Base-by-base conservation (phyloP, 148 eudicot species). In the Heliosperma pusillum region DNA sequence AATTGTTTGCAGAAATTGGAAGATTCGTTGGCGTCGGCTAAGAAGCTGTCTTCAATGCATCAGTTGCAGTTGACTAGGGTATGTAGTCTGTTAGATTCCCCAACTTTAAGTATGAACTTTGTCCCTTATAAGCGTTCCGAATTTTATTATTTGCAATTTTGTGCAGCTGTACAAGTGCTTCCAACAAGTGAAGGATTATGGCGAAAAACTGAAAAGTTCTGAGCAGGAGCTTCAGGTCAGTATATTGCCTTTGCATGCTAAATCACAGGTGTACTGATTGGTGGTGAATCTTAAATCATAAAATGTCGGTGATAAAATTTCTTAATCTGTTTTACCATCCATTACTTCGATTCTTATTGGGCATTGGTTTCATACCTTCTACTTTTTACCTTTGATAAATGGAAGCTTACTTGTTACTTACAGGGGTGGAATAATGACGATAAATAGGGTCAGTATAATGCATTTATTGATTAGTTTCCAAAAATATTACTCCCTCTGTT, bases 161-260 rank as follows among this genome's bases (percentile, higher is more conserved):
- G 55, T 80, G 77, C 88, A 93, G 98, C 72, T 93, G 64, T 83
- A 82, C 76, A 83, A 82, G 77, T 78, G 87, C 79, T 93, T 80
- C 69, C 81, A 74, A 67, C 89, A 85, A 79, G 86, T 89, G 70
- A 82, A 83, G 78, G 90, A 86, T 56, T 91, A 77, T 77, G 80
- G 77, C n/a, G 89, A 88, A 81, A 90, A 81, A 81, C 81, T 90
- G 73, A 93, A 89, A 84, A 75, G 74, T 70, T 82, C 87, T 60
- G 98, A 93, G 80, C 82, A 79, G 76, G 90, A 90, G 72, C 93
- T 93, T 67, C 85, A 88, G 98, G 98, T 93, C 75, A 70, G 86
- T 81, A 68, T 70, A 24, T 63, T 47, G 3, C 33, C 45, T 26
- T 29, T 19, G 20, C 7, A 7, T 4, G 50, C 36, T 70, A 25